Conservation (phyloP, 345 rosid genomes). For the Lumnitzera littorea region DNA sequence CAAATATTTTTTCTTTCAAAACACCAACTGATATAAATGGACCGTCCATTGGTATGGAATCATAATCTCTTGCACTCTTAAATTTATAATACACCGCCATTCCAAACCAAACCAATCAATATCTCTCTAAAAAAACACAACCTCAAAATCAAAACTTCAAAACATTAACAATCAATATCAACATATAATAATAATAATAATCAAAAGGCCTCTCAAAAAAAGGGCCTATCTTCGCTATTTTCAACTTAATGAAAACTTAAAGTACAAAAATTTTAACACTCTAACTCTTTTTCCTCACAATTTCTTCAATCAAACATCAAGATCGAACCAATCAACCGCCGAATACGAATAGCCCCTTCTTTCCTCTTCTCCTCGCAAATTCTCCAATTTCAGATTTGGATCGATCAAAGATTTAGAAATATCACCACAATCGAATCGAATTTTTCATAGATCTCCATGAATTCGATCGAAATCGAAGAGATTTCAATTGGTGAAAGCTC, state of each 20-base stretch:
- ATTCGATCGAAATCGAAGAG: conserved; percentile 3
- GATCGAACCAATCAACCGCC: conserved; percentile 8
- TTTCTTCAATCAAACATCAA: conserved; percentile 8
- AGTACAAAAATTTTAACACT: conserved; percentile 5
- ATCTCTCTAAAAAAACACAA: background rate
- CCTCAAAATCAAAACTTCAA: background rate
- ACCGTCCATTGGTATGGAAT: conserved; percentile 91
- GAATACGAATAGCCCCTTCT: no score
- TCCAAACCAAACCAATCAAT: conserved; percentile 9
- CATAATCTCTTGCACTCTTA: conserved; percentile 98
- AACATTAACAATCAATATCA: conserved; percentile 12
- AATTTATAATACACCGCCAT: conserved; percentile 99
- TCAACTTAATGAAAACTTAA: conserved; percentile 10
- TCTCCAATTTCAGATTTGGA: background rate
- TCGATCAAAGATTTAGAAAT: background rate
- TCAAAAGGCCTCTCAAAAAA: conserved; percentile 8
- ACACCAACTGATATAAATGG: conserved; percentile 95
- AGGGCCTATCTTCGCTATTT: conserved; percentile 8
- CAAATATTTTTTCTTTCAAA: conserved; percentile 97
- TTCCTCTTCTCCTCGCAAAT: background rate
- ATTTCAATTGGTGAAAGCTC: background rate
- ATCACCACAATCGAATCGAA: conserved; percentile 3
- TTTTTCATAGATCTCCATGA: conserved; percentile 3
- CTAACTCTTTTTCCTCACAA: conserved; percentile 1
- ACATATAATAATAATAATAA: conserved; percentile 2